Evolutionary conservation across 495 filamentous ascomycete genomes (phyloP).

Genomic region (Hypoxylon crocopeplum): DNA sequence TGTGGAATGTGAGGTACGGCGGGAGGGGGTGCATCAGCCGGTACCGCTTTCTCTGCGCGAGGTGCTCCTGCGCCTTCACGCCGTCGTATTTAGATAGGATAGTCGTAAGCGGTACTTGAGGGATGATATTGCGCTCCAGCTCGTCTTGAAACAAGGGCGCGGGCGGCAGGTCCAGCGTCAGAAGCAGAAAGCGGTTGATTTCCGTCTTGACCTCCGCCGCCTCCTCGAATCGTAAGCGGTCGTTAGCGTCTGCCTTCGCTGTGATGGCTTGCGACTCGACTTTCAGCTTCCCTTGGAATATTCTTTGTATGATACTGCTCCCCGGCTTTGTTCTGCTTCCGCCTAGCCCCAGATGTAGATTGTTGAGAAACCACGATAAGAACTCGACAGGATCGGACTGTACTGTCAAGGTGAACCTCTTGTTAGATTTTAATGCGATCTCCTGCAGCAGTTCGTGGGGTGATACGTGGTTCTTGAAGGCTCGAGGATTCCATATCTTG

Average conservation of each 20-base stretch:
- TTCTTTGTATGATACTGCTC: slow-evolving; percentile 80
- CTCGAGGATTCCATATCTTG: slow-evolving; percentile 97
- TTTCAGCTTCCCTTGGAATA: slow-evolving; percentile 91
- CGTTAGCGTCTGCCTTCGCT: slow-evolving; percentile 83
- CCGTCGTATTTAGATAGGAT: slow-evolving; percentile 96
- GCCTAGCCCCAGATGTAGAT: slow-evolving; percentile 89
- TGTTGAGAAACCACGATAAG: slow-evolving; percentile 95
- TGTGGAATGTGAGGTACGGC: slow-evolving; percentile 90
- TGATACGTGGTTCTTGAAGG: slow-evolving; percentile 96
- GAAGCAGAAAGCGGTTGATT: slow-evolving; percentile 79
- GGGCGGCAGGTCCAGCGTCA: slow-evolving; percentile 90
- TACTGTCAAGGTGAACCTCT: slow-evolving; percentile 87
- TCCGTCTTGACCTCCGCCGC: slow-evolving; percentile 80
- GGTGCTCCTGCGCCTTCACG: slow-evolving; percentile 82
- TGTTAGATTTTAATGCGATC: slow-evolving; percentile 85
- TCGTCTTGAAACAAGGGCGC: slow-evolving; percentile 98
- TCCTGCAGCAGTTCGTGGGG: slow-evolving; percentile 97
- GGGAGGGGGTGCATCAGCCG: slow-evolving; percentile 91
- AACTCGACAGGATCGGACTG: slow-evolving; percentile 98
- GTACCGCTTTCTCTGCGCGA: slow-evolving; percentile 84
- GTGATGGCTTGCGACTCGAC: slow-evolving; percentile 96
- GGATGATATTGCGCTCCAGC: slow-evolving; percentile 89
- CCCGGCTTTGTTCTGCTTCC: slow-evolving; percentile 87
- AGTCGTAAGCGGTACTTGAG: slow-evolving; percentile 87
- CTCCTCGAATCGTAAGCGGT: slow-evolving; percentile 93